Evolutionary conservation across 2,329 filamentous ascomycete genomes (phyloP), one percentile per base, ranked within the genome.

Genomic region (Trichophyton simii): DNA sequence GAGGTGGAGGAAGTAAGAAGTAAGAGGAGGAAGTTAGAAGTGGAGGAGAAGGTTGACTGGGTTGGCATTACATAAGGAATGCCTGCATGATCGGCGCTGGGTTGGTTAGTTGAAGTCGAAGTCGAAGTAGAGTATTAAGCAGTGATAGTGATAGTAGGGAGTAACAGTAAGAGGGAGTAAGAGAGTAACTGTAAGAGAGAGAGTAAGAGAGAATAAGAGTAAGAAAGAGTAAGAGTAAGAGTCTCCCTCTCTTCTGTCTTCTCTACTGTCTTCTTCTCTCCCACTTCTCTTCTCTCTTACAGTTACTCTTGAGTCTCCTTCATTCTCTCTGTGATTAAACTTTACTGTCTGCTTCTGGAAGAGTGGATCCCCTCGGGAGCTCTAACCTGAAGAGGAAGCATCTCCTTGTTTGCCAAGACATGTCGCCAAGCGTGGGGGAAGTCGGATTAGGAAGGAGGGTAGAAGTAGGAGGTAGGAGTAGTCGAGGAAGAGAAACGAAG

Each of bases 251-350:
- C 11, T 38, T 38, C 34, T 38, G n/a, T 18, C 41, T 44, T 20
- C 41, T 18, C 4, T 44, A 0, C 41, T 44, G 41, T 0, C n/a
- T 18, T 44, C n/a, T 15, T 44, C n/a, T 15, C 3, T 42, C 3
- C 38, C 3, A n/a, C 15, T 59, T 59, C 54, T 66, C 63, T 61
- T 66, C 63, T 61, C 62, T 58, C 61, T 60, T 61, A 3, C 22
- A 2, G 22, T 22, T 22, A 22, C 48, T 57, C 60, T 61, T 64
- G 64, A 60, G 25, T 65, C 38, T 58, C 58, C 20, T 46, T 44
- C 46, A n/a, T 55, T 50, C 20, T 31, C 34, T 38, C 1, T 8
- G 1, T 7, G 34, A 13, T 38, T 38, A 38, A 44, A 11, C 54
- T 57, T 9, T 36, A 20, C 13, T 55, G 50, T 20, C 18, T n/a